Evolutionary conservation across 768 basidiomycete genomes (phyloP).

Genomic region (Daedalea quercina): DNA sequence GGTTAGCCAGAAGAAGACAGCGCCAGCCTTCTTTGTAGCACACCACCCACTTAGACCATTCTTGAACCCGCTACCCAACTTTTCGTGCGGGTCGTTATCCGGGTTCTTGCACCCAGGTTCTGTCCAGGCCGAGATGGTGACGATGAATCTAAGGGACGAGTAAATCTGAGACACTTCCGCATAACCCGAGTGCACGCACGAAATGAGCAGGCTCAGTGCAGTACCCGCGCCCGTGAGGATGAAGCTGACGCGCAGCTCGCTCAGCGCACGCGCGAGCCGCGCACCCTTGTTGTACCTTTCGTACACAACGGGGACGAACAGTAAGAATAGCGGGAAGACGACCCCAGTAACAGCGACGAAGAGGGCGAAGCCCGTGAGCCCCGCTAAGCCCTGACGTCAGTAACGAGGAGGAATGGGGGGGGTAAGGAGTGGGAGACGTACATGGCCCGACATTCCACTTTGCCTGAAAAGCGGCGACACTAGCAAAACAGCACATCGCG

Average conservation of each 20-base stretch:
- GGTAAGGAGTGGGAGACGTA: constrained; percentile 36
- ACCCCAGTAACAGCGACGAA: constrained; percentile 74
- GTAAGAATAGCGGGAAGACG: constrained; percentile 64
- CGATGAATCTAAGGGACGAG: constrained; percentile 46
- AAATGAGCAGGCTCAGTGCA: constrained; percentile 62
- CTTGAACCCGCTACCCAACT: constrained; percentile 55
- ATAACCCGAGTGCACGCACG: constrained; percentile 35
- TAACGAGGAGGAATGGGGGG: not conserved
- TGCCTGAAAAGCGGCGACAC: constrained; percentile 84
- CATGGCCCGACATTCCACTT: constrained; percentile 82
- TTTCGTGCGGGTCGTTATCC: constrained; percentile 72
- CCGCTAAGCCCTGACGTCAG: constrained; percentile 44
- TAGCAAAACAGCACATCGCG: constrained; percentile 86
- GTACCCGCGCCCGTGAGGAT: constrained; percentile 73
- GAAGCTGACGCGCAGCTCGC: constrained; percentile 77
- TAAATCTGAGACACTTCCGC: not conserved
- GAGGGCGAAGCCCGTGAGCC: constrained; percentile 79
- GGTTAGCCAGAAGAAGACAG: constrained; percentile 84
- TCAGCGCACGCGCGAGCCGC: constrained; percentile 72
- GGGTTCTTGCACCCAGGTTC: constrained; percentile 85
- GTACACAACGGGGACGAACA: constrained; percentile 73
- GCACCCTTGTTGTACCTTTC: constrained; percentile 81
- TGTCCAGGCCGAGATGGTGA: constrained; percentile 83
- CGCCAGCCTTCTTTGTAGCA: constrained; percentile 85
- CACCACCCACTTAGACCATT: constrained; percentile 77